Percentiles rank a stretch among this genome's conserved stretches.
Conservation (phyloP, 805 yeast species). For the Wickerhamomyces xylosicus region DNA sequence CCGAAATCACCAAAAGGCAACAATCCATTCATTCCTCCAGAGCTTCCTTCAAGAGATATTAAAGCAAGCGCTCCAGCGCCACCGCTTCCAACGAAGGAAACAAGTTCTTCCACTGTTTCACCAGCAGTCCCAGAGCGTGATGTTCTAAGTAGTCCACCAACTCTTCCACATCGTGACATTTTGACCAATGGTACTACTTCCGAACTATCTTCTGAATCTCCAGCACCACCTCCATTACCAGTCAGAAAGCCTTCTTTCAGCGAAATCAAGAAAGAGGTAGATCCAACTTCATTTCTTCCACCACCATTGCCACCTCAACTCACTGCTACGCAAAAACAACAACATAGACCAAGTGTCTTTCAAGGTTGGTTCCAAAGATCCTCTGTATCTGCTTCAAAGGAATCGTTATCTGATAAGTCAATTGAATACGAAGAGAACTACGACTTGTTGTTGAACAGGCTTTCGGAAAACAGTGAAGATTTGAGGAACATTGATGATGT, state of each 20-base stretch:
- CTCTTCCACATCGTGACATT: constrained; percentile 26
- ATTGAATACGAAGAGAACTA: constrained; percentile 29
- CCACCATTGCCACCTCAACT: constrained; percentile 18
- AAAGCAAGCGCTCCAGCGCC: constrained; percentile 5
- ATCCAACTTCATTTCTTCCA: constrained; percentile 20
- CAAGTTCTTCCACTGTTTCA: background rate
- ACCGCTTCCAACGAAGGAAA: constrained; percentile 3
- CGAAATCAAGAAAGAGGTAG: constrained; percentile 1
- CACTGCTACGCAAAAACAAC: constrained; percentile 14
- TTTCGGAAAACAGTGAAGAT: constrained; percentile 43
- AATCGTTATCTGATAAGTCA: constrained; percentile 13
- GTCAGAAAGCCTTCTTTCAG: constrained; percentile 1
- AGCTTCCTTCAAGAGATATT: constrained; percentile 1
- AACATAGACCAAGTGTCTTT: constrained; percentile 14
- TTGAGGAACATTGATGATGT: constrained; percentile 37
- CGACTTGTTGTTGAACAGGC: constrained; percentile 51
- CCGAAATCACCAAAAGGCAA: background rate
- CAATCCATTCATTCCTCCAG: constrained; percentile 1
- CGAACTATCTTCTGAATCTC: background rate
- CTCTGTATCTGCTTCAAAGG: constrained; percentile 4
- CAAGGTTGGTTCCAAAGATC: constrained; percentile 15
- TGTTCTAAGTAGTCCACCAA: constrained; percentile 16
- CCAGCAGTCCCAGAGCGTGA: constrained; percentile 17
- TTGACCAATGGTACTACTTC: constrained; percentile 3
- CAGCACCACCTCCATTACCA: constrained; percentile 2